Conservation (phyloP, 345 rosid species). For the Dovyalis caffra region DNA sequence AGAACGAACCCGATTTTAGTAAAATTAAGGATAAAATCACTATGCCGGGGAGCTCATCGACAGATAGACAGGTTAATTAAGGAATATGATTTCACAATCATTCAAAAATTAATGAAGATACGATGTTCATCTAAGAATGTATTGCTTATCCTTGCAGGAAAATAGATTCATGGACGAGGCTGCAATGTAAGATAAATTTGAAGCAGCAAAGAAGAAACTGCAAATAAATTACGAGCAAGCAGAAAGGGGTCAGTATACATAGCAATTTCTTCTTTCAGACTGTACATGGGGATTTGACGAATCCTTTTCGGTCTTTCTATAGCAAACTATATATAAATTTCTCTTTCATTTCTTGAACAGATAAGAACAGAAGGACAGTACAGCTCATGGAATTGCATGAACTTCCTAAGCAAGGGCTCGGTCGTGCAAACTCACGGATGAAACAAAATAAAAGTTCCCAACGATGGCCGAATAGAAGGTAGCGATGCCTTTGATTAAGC, state of each 20-base stretch:
- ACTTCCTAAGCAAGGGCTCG: background rate
- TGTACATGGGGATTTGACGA: too few species aligned
- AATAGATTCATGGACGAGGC: background rate
- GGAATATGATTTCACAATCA: too few species aligned
- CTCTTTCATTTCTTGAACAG: background rate
- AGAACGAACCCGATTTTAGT: background rate
- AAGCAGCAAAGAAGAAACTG: background rate
- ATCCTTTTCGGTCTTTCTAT: too few species aligned
- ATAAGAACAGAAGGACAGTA: background rate
- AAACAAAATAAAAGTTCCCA: background rate
- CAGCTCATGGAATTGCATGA: background rate
- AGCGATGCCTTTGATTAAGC: too few species aligned
- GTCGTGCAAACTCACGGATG: background rate
- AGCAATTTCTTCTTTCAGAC: background rate
- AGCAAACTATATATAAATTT: too few species aligned
- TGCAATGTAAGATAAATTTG: background rate
- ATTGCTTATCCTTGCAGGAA: background rate
- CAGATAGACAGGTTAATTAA: background rate
- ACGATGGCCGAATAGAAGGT: background rate
- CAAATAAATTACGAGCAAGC: background rate
- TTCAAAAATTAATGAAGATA: too few species aligned
- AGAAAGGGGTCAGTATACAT: background rate
- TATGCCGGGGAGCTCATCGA: background rate
- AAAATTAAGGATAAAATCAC: background rate
- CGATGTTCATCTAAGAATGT: background rate